phyloP scores from a whole-genome alignment of 768 basidiomycete species.

The Rhodotorula diobovata region DNA sequence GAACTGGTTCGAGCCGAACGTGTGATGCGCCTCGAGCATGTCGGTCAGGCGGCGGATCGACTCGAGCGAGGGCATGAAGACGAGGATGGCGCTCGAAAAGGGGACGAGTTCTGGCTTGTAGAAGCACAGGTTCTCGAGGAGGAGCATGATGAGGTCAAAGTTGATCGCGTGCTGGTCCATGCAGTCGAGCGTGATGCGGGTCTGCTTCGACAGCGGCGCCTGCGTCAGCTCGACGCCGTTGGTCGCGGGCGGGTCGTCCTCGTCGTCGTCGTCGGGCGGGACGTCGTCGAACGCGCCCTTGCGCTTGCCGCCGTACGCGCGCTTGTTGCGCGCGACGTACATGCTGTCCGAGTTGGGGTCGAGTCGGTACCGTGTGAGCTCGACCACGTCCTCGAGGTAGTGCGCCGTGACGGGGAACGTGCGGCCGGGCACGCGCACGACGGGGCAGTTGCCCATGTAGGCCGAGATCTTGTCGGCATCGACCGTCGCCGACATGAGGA shows the following conservation, averaged over 20 bases:
- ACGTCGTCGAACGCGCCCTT: conserved; percentile 48
- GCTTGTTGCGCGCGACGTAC: conserved; percentile 51
- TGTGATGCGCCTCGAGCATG: conserved; percentile 65
- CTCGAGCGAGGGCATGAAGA: conserved; percentile 92
- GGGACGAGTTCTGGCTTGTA: conserved; percentile 45
- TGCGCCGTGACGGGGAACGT: conserved; percentile 85
- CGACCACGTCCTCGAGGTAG: conserved; percentile 86
- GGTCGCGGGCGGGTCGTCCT: conserved; percentile 44
- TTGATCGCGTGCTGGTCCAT: conserved; percentile 84
- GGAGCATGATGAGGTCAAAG: conserved; percentile 77
- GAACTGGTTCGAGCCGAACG: conserved; percentile 67
- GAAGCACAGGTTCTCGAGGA: conserved; percentile 80
- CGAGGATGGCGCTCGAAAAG: conserved; percentile 74
- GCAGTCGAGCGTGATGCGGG: conserved; percentile 71
- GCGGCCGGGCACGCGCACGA: conserved; percentile 81
- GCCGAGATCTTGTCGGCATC: conserved; percentile 82
- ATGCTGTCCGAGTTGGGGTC: conserved; percentile 54
- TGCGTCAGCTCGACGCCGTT: conserved; percentile 24
- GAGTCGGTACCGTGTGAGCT: conserved; percentile 54
- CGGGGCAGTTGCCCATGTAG: conserved; percentile 78
- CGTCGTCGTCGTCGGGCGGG: conserved; percentile 66
- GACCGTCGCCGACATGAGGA: conserved; percentile 94
- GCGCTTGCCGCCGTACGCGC: conserved; percentile 24
- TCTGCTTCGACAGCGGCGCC: conserved; percentile 55
- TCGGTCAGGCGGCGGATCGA: conserved; percentile 89